phyloP scores from a whole-genome alignment of 371 early-diverging fungal species.

The Mortierella sp. region DNA sequence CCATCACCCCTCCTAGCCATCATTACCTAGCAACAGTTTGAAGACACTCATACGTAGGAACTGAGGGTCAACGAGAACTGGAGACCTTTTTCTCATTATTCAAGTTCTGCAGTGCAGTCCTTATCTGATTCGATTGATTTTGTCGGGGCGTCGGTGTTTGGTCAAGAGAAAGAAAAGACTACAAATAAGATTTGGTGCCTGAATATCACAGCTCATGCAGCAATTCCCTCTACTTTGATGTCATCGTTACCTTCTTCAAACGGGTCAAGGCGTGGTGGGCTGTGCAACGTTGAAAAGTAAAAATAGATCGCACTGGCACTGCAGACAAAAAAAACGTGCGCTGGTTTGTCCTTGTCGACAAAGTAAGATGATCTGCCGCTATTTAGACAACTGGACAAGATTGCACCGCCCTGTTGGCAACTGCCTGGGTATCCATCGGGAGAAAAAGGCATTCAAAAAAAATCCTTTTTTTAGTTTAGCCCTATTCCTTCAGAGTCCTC shows the following conservation, averaged over 20 bases:
- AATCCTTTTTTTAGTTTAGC: no score
- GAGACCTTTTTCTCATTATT: no score
- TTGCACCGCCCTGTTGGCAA: constrained; percentile 3
- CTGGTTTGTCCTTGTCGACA: not conserved
- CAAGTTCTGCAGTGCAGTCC: no score
- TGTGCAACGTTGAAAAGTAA: not conserved
- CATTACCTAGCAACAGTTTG: no score
- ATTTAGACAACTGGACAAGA: not conserved
- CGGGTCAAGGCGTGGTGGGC: not conserved
- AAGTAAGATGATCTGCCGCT: not conserved
- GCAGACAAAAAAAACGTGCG: constrained; percentile 3
- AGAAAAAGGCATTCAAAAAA: no score
- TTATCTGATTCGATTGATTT: no score
- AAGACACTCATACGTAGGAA: no score
- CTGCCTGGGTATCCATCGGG: no score
- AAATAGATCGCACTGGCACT: constrained; percentile 8
- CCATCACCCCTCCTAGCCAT: no score
- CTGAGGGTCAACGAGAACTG: no score
- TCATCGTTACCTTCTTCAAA: not conserved
- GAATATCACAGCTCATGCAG: not conserved
- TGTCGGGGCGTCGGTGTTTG: not conserved
- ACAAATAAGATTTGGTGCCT: not conserved
- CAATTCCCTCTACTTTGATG: not conserved
- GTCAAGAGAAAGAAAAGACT: not conserved
- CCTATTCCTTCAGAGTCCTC: no score